Evolutionary conservation across 1,284 basidiomycete species (phyloP), one percentile per base, ranked within the genome.

Genomic region (Cryptococcus sp.): DNA sequence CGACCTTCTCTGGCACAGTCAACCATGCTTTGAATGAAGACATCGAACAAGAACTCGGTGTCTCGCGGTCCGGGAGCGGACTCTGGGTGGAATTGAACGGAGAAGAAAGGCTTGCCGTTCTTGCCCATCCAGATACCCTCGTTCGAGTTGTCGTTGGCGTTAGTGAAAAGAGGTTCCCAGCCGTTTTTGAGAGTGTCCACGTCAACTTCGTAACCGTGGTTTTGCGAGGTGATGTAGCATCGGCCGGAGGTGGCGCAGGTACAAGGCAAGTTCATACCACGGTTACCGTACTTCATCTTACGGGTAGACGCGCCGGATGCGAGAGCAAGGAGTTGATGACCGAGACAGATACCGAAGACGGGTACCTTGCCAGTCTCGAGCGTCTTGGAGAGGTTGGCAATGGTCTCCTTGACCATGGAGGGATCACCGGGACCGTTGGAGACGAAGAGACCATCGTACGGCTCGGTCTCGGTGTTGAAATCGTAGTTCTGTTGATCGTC

Each of bases 271-370:
- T 99, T 99, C 78, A 97, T 93, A 15, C 96, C 96, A 66, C 96
- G 91, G 78, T 99, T 99, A 57, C 96, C 96, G 78, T 98, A 99
- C 83, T 98, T 98, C 91, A 99, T 97, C 81, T 99, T 99, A 51
- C 89, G 90, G 8, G 96, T 99, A 62, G 83, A 85, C 10, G 93
- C 95, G 49, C 96, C 96, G 5, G 91, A 90, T 43, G 96, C 96
- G 57, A 98, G 86, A 5, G 94, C 93, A 62, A 99, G 86, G 30
- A 99, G 84, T 81, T 99, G 96, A 79, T 99, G 96, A 50, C 96
- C 96, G 43, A 99, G 86, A 83, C 96, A 99, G 75, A 99, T 99
- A 79, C 96, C 96, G 71, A 99, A 99, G 73, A 99, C 90, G 39
- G 96, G 96, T 50, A 84, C 85, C 66, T 90, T 87, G 58, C 83